Evolutionary conservation across 768 basidiomycete species (phyloP), one percentile per base, ranked within the genome.

Genomic region (Phlegmacium glaucopus): DNA sequence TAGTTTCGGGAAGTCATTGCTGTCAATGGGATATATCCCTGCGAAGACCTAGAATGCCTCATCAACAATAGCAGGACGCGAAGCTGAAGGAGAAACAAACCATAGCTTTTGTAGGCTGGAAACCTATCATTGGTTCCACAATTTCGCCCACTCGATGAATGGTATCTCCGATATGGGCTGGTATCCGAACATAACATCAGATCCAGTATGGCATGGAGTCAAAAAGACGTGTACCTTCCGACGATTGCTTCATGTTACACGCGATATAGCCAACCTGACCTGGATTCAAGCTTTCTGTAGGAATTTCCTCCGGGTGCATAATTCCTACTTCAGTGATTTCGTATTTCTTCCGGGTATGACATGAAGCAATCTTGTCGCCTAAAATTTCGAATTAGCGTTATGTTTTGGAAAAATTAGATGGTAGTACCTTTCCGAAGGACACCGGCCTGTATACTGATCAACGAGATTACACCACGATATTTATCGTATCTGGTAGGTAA

Each of bases 181-280:
- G 39, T 38, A 39, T 44, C 8, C 39, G 34, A 25, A 34, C 17
- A 40, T 37, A 42, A 26, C 18, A 22, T 42, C 38, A 32, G 44
- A 22, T 27, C 46, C 39, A 44, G 37, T 25, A 41, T 35, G 22
- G 29, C 16, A 17, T n/a, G 10, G 29, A 39, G 18, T 48, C 44
- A 32, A 6, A 39, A 16, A 39, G 39, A 16, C 49, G 35, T 61
- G 36, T 47, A 93, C 94, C 94, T 74, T 98, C 93, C 11, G 88
- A 82, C 9, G 90, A 89, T 56, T 96, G 88, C 65, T 97, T 99
- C 95, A 99, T 98, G 61, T 94, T 95, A 66, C 95, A 98, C 1
- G 92, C 88, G 47, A 91, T 78, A 59, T 82, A 94, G 12, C 91
- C 90, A 13, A 93, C 91, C 67, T 93, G 90, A 6, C 90, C 90